Evolutionary conservation across 257 asterid genomes (phyloP).

Genomic region (Eucommia ulmoides): DNA sequence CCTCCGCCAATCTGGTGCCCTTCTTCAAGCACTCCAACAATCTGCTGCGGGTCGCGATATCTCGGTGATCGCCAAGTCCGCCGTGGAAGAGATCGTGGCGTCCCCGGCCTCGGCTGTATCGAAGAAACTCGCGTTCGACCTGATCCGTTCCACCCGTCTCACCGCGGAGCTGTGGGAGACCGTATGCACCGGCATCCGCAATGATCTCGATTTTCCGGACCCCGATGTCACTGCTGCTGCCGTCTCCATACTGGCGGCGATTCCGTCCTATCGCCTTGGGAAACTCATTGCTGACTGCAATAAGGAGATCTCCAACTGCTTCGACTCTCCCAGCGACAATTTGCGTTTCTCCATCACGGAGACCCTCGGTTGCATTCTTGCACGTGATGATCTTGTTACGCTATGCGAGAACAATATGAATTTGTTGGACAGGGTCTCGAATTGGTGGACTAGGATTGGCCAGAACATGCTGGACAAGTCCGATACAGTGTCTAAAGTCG

Average conservation of each 20-base stretch:
- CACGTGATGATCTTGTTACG: slow-evolving; percentile 79
- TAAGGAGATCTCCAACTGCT: slow-evolving; percentile 68
- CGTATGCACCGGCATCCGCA: slow-evolving; percentile 65
- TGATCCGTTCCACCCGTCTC: slow-evolving; percentile 77
- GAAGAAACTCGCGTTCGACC: slow-evolving; percentile 79
- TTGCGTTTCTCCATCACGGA: slow-evolving; percentile 75
- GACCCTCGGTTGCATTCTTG: slow-evolving; percentile 75
- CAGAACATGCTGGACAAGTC: slow-evolving; percentile 74
- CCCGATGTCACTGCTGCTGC: slow-evolving; percentile 92
- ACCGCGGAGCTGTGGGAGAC: slow-evolving; percentile 78
- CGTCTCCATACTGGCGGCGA: slow-evolving; percentile 74
- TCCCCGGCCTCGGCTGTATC: slow-evolving; percentile 89
- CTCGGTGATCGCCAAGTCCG: slow-evolving; percentile 74
- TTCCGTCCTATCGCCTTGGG: slow-evolving; percentile 71
- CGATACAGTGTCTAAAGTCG: slow-evolving; percentile 63
- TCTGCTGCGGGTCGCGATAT: slow-evolving; percentile 92
- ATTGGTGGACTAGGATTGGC: slow-evolving; percentile 79
- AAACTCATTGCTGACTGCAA: slow-evolving; percentile 67
- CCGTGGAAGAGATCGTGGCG: slow-evolving; percentile 81
- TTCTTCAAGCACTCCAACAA: slow-evolving; percentile 85
- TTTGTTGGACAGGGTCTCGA: slow-evolving; percentile 68
- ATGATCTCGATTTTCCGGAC: slow-evolving; percentile 81
- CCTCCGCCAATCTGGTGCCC: slow-evolving; percentile 80
- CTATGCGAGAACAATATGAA: slow-evolving; percentile 71
- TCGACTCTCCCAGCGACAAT: slow-evolving; percentile 61